These are phyloP conservation scores for Melastoma candidum DNA, from an alignment of 441 rosid genomes.

Conservation along the genomic window DNA sequence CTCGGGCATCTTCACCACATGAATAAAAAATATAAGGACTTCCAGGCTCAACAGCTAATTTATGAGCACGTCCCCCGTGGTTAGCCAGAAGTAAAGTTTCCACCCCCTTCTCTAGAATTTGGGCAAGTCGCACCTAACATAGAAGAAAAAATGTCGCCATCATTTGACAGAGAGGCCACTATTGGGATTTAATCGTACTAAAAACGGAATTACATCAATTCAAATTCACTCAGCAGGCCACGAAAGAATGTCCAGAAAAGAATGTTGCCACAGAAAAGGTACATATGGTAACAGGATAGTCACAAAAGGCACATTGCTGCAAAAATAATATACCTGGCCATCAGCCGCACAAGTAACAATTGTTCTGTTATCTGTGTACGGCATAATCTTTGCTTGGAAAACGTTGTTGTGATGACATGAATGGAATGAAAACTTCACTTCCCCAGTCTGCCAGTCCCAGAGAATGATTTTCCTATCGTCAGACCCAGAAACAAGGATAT, in stretches of 20 bases:
- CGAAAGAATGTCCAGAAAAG: background rate
- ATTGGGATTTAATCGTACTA: too few species aligned
- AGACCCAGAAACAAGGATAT: slow-evolving; percentile 15
- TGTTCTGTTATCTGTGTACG: slow-evolving; percentile 10
- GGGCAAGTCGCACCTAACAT: slow-evolving; percentile 67
- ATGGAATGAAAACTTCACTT: slow-evolving; percentile 8
- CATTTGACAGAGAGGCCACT: too few species aligned
- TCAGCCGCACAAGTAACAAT: slow-evolving; percentile 17
- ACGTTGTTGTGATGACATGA: slow-evolving; percentile 12
- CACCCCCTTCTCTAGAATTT: slow-evolving; percentile 58
- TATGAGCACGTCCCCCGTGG: slow-evolving; percentile 70
- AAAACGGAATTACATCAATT: too few species aligned
- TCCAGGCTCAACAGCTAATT: slow-evolving; percentile 82
- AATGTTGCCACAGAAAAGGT: background rate
- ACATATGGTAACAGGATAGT: background rate
- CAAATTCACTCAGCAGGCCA: too few species aligned
- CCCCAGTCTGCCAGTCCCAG: slow-evolving; percentile 14
- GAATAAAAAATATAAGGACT: slow-evolving; percentile 76
- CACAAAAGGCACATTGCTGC: background rate
- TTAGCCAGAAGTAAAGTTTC: slow-evolving; percentile 42
- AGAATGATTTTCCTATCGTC: slow-evolving; percentile 10
- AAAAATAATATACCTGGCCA: slow-evolving; percentile 11
- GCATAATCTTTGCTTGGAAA: slow-evolving; percentile 16
- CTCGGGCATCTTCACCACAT: slow-evolving; percentile 90
- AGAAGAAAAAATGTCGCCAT: too few species aligned